Percentiles rank a stretch among this genome's conserved stretches.
Evolutionary conservation across 306 rosid species (phyloP).

Genomic region (Quercus alba): DNA sequence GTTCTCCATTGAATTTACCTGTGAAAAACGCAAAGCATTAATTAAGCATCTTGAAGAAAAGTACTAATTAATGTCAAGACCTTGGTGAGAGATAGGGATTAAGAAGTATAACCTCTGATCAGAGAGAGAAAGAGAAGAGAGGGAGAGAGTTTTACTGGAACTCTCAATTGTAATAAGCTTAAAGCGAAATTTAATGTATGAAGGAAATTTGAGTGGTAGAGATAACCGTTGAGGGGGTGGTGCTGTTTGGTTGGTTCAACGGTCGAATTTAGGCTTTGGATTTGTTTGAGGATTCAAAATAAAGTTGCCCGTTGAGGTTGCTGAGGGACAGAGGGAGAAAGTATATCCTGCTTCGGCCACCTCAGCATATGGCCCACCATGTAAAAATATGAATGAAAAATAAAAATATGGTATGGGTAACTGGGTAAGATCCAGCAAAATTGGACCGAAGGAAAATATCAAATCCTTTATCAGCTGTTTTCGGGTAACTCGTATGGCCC

Average conservation of each 20-base stretch:
- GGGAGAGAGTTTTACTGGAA: neutral
- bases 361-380: no score
- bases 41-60: neutral
- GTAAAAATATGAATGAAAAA: no score
- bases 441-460: no score
- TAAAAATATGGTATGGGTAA: no score
- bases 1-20: conserved; percentile 40
- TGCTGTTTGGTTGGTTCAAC: conserved; percentile 17
- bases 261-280: conserved; percentile 29
- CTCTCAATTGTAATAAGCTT: neutral
- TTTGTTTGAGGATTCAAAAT: neutral
- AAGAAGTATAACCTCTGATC: neutral
- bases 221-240: conserved; percentile 31
- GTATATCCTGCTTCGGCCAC: no score
- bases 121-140: neutral
- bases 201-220: neutral
- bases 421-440: no score
- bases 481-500: no score
- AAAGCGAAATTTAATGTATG: neutral
- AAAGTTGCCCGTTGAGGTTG: neutral
- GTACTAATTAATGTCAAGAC: neutral
- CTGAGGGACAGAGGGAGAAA: no score
- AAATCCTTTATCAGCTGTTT: no score
- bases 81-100: neutral
- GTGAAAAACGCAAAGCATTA: neutral